These are phyloP conservation scores for Senna siamea DNA, from an alignment of 306 rosid genomes.

Conservation along the genomic window DNA sequence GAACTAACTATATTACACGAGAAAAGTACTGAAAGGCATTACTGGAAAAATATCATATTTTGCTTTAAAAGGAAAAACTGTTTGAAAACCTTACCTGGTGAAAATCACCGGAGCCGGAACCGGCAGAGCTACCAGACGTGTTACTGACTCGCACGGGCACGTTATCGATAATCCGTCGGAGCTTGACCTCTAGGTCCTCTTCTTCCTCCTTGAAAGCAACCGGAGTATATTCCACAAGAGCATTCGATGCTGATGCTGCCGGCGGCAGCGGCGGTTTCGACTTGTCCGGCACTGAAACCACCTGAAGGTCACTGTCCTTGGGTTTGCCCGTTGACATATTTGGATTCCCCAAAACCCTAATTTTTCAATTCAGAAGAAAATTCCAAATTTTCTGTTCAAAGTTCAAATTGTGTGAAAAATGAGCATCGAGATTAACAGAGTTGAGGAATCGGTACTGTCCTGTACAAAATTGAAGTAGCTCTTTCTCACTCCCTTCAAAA, in stretches of 20 bases:
- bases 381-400: neutral
- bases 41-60: neutral
- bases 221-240: conserved; percentile 77
- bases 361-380: conserved; percentile 18
- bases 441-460: neutral
- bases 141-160: conserved; percentile 97
- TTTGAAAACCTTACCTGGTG: conserved; percentile 68
- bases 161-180: conserved; percentile 85
- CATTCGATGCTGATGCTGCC: conserved; percentile 53
- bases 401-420: neutral
- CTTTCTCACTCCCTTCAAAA: neutral
- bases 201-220: conserved; percentile 79
- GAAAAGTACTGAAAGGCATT: neutral
- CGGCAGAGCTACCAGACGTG: conserved; percentile 95
- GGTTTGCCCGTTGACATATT: conserved; percentile 66
- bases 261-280: conserved; percentile 57
- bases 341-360: conserved; percentile 53
- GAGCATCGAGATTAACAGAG: neutral
- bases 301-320: conserved; percentile 58
- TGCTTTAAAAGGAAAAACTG: neutral
- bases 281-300: conserved; percentile 54
- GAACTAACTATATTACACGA: neutral
- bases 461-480: neutral
- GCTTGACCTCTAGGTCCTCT: conserved; percentile 91
- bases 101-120: conserved; percentile 97